Base-by-base conservation (phyloP, 1,139 yeast species). In the Lodderomyces oxycetoniae region DNA sequence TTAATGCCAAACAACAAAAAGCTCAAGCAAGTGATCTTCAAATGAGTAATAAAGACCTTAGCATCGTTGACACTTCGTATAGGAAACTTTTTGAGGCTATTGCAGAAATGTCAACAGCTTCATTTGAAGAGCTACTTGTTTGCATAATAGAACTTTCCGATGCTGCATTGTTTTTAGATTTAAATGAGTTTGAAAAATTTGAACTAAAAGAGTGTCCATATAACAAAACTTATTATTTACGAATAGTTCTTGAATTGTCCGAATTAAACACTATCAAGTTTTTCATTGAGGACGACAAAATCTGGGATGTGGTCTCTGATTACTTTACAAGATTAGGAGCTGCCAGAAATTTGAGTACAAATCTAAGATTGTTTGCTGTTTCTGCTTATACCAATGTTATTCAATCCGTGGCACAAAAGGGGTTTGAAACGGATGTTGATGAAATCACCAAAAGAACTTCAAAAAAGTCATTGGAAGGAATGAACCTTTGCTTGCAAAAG, bases 1-100 rank as follows among this genome's bases (percentile, higher is more conserved):
- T 19, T 42, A 39, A 24, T 7, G 26, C 20, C 4, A 11, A 11
- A 13, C n/a, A 25, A 13, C 9, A 8, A 8, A 10, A 14, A 11
- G 16, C 7, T 4, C 10, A n/a, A 12, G 15, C 28, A 6, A 40
- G 43, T 40, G 30, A 46, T 15, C 58, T 64, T 1, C 56, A 49
- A 25, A 47, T 71, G 17, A 46, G 54, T 2, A 44, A 53, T 13
- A 60, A 55, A 29, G 95, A 84, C 38, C 50, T 74, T 14, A 53
- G 57, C 6, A 68, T 73, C 1, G 67, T 85, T 16, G 81, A 77
- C 32, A 56, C 53, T 11, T 74, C 88, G 0, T 57, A 79, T 20
- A 56, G 59, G n/a, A 79, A 79, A 42, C 61, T 88, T 26, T 59
- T 73, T 32, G 88, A 79, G 26, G 77, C 83, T 35, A 69, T 89